Evolutionary conservation across 768 basidiomycete genomes (phyloP).

Genomic region (Mycena rebaudengoi): DNA sequence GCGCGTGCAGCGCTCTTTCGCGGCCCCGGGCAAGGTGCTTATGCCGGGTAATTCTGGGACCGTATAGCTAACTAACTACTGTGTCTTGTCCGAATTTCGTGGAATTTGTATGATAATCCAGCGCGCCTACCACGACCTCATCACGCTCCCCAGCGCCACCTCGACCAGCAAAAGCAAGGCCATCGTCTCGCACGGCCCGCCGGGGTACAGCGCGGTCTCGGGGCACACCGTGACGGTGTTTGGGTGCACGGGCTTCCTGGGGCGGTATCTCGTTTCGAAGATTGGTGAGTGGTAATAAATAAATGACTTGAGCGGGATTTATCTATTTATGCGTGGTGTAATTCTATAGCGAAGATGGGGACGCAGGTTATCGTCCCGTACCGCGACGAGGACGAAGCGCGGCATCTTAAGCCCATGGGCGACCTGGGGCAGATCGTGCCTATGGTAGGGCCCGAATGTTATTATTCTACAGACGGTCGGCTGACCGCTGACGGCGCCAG

Average conservation of each 20-base stretch:
- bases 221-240: constrained; percentile 97
- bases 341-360: constrained; percentile 77
- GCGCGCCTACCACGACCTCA: constrained; percentile 81
- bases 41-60: too few relatives aligned
- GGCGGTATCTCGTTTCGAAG: constrained; percentile 93
- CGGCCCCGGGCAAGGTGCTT: constrained; percentile 60
- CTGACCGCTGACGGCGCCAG: constrained; percentile 49
- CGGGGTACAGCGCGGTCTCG: constrained; percentile 86
- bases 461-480: neutral
- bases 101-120: constrained; percentile 36
- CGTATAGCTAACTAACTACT: too few relatives aligned
- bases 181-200: constrained; percentile 77
- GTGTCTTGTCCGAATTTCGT: constrained; percentile 1
- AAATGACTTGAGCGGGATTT: too few relatives aligned
- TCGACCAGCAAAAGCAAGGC: constrained; percentile 56
- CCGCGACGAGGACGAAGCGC: constrained; percentile 92
- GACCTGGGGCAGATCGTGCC: constrained; percentile 97
- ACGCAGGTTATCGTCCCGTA: constrained; percentile 96
- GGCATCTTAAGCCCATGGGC: constrained; percentile 91
- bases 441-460: constrained; percentile 65
- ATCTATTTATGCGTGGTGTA: too few relatives aligned
- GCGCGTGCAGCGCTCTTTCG: constrained; percentile 62
- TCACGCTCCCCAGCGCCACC: constrained; percentile 68
- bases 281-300: constrained; percentile 76
- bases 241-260: constrained; percentile 95